These are phyloP conservation scores for Ophiocordyceps camponoti-leonardi DNA, from an alignment of 2,329 filamentous ascomycete genomes.

Conservation along the genomic window DNA sequence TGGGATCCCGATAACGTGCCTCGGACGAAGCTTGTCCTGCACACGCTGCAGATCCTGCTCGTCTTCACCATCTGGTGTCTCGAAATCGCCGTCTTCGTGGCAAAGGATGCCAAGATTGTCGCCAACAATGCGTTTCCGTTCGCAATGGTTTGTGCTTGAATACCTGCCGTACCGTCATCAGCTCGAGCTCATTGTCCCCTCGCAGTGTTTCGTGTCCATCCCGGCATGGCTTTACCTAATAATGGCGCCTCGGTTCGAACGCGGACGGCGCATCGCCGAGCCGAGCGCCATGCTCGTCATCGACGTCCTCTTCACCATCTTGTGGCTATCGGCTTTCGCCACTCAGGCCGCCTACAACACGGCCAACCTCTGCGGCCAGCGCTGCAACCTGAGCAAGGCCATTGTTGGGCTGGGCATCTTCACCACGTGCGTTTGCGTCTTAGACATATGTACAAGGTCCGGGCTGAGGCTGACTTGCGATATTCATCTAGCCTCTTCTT, in stretches of 20 bases:
- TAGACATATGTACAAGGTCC: too few species aligned
- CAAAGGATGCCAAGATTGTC: slow-evolving; percentile 28
- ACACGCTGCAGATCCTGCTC: slow-evolving; percentile 35
- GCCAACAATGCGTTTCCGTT: slow-evolving; percentile 48
- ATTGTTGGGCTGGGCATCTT: slow-evolving; percentile 47
- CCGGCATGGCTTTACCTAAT: slow-evolving; percentile 48
- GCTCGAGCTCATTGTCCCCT: background rate
- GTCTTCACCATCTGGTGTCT: slow-evolving; percentile 39
- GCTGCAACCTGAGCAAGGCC: slow-evolving; percentile 43
- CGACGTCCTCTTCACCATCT: slow-evolving; percentile 37
- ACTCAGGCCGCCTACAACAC: slow-evolving; percentile 48
- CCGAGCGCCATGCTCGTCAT: slow-evolving; percentile 43
- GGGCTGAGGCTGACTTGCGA: background rate
- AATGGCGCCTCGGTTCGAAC: slow-evolving; percentile 45
- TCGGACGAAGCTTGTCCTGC: slow-evolving; percentile 37
- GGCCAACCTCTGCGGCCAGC: slow-evolving; percentile 33
- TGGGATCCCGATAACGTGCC: slow-evolving; percentile 37
- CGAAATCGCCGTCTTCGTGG: slow-evolving; percentile 40
- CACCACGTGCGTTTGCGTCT: slow-evolving; percentile 31
- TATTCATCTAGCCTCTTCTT: slow-evolving; percentile 32
- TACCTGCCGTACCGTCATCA: background rate
- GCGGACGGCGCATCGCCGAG: slow-evolving; percentile 43
- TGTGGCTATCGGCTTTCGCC: slow-evolving; percentile 52
- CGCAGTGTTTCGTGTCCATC: slow-evolving; percentile 45
- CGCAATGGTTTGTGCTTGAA: slow-evolving; percentile 32